A percentile compares a stretch with the other conserved stretches of the same genome.
Conservation (phyloP, 139 green algal species). For the Picochlorum sp. region DNA sequence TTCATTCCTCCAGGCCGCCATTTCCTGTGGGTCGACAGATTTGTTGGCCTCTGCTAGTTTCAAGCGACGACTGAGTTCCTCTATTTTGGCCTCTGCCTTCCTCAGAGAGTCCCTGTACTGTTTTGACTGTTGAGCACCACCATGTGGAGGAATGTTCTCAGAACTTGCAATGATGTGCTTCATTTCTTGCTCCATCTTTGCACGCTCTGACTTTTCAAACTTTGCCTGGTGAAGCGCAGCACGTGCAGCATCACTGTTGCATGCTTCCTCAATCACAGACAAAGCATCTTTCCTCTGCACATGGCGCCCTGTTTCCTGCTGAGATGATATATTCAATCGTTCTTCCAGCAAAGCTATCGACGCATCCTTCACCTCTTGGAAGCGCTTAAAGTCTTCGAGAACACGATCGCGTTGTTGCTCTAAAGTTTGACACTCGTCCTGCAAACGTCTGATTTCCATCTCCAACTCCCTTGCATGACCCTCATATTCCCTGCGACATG, state of each 20-base stretch:
- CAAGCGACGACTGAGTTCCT: background rate
- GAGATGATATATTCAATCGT: background rate
- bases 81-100: background rate
- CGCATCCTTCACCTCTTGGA: conserved; percentile 1
- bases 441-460: background rate
- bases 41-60: background rate
- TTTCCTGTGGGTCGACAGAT: background rate
- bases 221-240: conserved; percentile 5
- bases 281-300: background rate
- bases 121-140: background rate
- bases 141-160: background rate
- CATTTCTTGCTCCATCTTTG: background rate
- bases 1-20: background rate
- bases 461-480: background rate
- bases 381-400: conserved; percentile 1
- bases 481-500: background rate
- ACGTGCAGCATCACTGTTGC: conserved; percentile 2
- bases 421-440: background rate
- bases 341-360: conserved; percentile 3
- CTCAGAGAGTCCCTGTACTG: background rate
- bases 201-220: conserved; percentile 3
- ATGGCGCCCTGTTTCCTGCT: background rate
- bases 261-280: background rate
- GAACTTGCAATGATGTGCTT: background rate
- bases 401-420: background rate